These are phyloP conservation scores for Candida khao-thaluensis DNA, from an alignment of 805 yeast genomes.

Conservation along the genomic window DNA sequence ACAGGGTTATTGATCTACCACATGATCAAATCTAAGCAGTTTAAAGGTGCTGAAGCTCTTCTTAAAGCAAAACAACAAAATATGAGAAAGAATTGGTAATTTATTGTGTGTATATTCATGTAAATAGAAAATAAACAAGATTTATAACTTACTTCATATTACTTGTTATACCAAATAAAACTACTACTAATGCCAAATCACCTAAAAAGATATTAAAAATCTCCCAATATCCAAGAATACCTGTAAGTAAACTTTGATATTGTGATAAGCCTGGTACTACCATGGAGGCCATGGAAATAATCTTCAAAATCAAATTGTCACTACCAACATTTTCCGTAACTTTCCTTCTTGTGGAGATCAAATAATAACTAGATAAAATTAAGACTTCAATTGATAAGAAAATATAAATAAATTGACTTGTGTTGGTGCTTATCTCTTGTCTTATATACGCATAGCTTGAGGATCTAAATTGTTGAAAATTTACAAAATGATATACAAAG, in stretches of 20 bases:
- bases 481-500: slow-evolving; percentile 35
- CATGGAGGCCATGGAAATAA: slow-evolving; percentile 32
- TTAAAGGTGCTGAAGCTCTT: slow-evolving; percentile 38
- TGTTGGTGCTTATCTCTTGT: slow-evolving; percentile 11
- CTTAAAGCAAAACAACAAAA: slow-evolving; percentile 39
- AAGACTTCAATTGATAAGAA: slow-evolving; percentile 34
- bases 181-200: slow-evolving; percentile 36
- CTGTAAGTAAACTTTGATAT: slow-evolving; percentile 28
- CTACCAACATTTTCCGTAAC: slow-evolving; percentile 24
- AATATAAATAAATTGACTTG: slow-evolving; percentile 22
- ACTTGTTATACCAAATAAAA: slow-evolving; percentile 39
- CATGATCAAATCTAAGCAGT: slow-evolving; percentile 29
- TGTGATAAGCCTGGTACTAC: slow-evolving; percentile 32
- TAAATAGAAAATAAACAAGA: neutral
- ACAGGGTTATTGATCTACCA: slow-evolving; percentile 55
- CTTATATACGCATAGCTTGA: slow-evolving; percentile 28
- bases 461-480: slow-evolving; percentile 20
- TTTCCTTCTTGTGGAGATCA: slow-evolving; percentile 25
- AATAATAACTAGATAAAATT: slow-evolving; percentile 33
- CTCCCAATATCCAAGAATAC: slow-evolving; percentile 36
- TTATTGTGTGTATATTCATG: slow-evolving; percentile 5
- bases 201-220: slow-evolving; percentile 35
- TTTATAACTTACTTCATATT: neutral
- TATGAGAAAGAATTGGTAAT: slow-evolving; percentile 28
- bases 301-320: slow-evolving; percentile 27